These are phyloP conservation scores for Dioscorea alata DNA, from an alignment of 106 monocot species.

Conservation along the genomic window DNA sequence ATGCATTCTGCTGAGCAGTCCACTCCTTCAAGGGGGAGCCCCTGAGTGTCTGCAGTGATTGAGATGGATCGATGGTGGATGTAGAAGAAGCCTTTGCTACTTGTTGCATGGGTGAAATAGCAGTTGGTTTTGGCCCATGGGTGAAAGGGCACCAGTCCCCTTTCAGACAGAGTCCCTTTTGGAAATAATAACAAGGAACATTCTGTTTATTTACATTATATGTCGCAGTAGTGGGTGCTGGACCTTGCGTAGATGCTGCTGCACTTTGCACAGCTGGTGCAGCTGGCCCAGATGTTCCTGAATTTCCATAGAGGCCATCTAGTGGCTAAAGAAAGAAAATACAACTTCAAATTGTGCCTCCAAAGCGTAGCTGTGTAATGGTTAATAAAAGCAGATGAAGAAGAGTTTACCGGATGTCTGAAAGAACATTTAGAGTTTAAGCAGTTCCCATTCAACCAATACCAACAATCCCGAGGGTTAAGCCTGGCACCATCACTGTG, in stretches of 20 bases:
- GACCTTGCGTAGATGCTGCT: constrained; percentile 10
- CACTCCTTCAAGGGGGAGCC: constrained; percentile 9
- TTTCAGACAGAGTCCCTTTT: constrained; percentile 58
- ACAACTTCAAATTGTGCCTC: background rate
- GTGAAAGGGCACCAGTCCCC: constrained; percentile 50
- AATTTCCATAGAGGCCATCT: constrained; percentile 31
- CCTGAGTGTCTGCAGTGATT: constrained; percentile 16
- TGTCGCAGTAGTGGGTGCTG: constrained; percentile 11
- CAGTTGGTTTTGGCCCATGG: constrained; percentile 27
- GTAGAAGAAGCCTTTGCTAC: constrained; percentile 19
- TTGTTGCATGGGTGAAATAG: background rate
- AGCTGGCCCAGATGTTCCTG: constrained; percentile 12
- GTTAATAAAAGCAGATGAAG: too few species aligned
- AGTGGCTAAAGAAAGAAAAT: constrained; percentile 50
- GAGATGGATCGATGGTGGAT: constrained; percentile 7
- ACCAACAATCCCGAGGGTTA: constrained; percentile 80
- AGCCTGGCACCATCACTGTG: constrained; percentile 78
- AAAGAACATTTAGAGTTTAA: constrained; percentile 79
- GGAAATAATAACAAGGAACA: constrained; percentile 62
- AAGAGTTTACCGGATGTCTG: constrained; percentile 59
- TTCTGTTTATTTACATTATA: constrained; percentile 29
- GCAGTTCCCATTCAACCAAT: constrained; percentile 76
- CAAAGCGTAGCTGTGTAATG: background rate
- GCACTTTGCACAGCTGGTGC: constrained; percentile 5
- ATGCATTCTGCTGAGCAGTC: constrained; percentile 12